phyloP scores from a whole-genome alignment of 2,329 filamentous ascomycete species.

The Calonectria pteridis region DNA sequence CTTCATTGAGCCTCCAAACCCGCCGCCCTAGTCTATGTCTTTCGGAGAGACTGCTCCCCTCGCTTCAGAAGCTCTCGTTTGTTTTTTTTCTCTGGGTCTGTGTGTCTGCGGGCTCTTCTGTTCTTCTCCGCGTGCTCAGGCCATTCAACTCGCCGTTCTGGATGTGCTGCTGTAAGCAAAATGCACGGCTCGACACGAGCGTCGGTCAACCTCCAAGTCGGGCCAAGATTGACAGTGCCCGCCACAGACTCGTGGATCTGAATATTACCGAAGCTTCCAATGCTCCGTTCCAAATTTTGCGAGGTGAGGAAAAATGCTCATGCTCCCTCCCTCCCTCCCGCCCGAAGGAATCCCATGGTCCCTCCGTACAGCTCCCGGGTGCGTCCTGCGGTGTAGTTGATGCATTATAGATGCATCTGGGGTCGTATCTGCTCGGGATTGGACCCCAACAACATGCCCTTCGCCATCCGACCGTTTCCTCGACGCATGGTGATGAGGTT shows the following conservation, averaged over 20 bases:
- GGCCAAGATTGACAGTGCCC: conserved; percentile 21
- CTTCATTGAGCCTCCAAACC: conserved; percentile 2
- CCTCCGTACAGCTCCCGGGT: not conserved
- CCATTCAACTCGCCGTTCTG: not conserved
- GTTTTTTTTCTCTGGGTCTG: not conserved
- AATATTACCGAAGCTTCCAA: conserved; percentile 14
- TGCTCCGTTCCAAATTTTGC: not conserved
- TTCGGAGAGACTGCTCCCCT: conserved; percentile 12
- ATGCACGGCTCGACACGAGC: conserved; percentile 12
- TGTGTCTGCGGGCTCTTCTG: not conserved
- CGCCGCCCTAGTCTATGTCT: not conserved
- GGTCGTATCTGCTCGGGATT: conserved; percentile 9
- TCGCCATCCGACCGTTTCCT: not conserved
- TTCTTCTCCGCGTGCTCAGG: conserved; percentile 7
- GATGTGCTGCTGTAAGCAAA: conserved; percentile 9
- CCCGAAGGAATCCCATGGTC: conserved; percentile 4
- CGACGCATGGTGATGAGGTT: conserved; percentile 3
- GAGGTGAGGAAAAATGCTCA: not conserved
- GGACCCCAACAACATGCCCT: not conserved
- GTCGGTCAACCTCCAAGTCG: conserved; percentile 14
- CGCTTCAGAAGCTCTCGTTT: not conserved
- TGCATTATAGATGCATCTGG: conserved; percentile 10
- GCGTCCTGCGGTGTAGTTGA: not conserved
- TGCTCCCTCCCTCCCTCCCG: not conserved
- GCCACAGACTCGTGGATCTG: conserved; percentile 1